A percentile compares a stretch with the other conserved stretches of the same genome.
Conservation (phyloP, 768 basidiomycete species). For the Boletus reticuloceps region DNA sequence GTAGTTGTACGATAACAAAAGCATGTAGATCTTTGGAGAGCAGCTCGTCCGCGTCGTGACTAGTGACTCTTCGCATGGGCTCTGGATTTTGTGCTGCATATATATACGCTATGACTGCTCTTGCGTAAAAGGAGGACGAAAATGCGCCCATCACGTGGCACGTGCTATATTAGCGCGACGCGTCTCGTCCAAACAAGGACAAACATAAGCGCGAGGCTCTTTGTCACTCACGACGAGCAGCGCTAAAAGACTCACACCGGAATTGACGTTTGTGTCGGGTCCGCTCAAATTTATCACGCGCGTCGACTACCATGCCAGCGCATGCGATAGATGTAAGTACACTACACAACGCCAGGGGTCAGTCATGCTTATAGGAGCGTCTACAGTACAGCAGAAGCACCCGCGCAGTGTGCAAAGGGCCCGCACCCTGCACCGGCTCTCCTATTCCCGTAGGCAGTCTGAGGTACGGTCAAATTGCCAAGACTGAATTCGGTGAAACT, state of each 20-base stretch:
- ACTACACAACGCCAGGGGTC: not conserved
- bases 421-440: slow-evolving; percentile 55
- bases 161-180: slow-evolving; percentile 15
- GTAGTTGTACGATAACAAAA: too few relatives aligned
- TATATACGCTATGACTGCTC: too few relatives aligned
- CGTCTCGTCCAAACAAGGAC: slow-evolving; percentile 20
- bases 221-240: not conserved
- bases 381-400: slow-evolving; percentile 69
- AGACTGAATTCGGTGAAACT: slow-evolving; percentile 52
- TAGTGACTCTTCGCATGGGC: too few relatives aligned
- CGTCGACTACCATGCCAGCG: slow-evolving; percentile 8
- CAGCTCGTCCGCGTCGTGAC: too few relatives aligned
- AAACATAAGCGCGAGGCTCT: slow-evolving; percentile 10
- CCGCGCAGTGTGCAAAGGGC: slow-evolving; percentile 67
- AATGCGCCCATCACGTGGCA: too few relatives aligned
- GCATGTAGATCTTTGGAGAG: too few relatives aligned
- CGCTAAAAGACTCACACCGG: not conserved
- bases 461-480: slow-evolving; percentile 57
- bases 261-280: not conserved
- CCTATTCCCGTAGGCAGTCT: slow-evolving; percentile 53
- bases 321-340: slow-evolving; percentile 34
- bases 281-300: not conserved
- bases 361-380: slow-evolving; percentile 7
- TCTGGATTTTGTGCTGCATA: too few relatives aligned
- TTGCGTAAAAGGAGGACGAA: too few relatives aligned